Conservation (phyloP, 805 yeast genomes). For the Cephaloascus fragrans region DNA sequence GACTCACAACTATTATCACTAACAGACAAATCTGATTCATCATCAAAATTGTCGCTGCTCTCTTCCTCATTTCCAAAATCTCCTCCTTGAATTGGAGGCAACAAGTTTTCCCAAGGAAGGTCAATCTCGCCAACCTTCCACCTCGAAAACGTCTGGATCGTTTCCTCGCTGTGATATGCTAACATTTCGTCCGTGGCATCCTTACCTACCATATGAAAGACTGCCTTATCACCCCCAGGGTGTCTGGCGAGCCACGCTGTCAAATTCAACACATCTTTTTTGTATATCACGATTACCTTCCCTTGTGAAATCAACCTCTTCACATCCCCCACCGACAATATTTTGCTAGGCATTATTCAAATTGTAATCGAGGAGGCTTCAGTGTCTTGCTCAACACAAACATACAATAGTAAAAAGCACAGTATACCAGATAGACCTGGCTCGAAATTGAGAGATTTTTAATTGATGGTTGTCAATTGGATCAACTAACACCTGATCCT, state of each 20-base stretch:
- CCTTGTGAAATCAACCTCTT: constrained; percentile 58
- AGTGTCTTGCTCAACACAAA: too few species aligned
- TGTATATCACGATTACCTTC: constrained; percentile 58
- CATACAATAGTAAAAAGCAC: too few species aligned
- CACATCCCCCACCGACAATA: constrained; percentile 24
- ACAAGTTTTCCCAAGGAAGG: constrained; percentile 57
- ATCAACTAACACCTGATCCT: too few species aligned
- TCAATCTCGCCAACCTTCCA: constrained; percentile 63
- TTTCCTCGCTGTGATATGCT: constrained; percentile 64
- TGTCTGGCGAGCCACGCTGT: constrained; percentile 65
- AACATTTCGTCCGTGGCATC: constrained; percentile 90
- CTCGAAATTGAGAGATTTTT: too few species aligned
- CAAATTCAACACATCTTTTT: constrained; percentile 49
- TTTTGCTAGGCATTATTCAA: background rate
- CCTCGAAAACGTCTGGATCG: constrained; percentile 37
- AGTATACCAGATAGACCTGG: too few species aligned
- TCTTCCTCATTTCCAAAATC: constrained; percentile 9
- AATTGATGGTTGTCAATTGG: too few species aligned
- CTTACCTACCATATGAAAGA: constrained; percentile 75
- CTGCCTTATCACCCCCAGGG: constrained; percentile 87
- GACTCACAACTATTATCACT: background rate
- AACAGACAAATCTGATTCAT: background rate
- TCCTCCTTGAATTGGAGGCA: constrained; percentile 90
- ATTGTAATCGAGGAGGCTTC: too few species aligned
- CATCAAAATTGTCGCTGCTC: background rate